Base-by-base conservation (phyloP, 2,329 filamentous ascomycete genomes). In the Colletotrichum sp. region DNA sequence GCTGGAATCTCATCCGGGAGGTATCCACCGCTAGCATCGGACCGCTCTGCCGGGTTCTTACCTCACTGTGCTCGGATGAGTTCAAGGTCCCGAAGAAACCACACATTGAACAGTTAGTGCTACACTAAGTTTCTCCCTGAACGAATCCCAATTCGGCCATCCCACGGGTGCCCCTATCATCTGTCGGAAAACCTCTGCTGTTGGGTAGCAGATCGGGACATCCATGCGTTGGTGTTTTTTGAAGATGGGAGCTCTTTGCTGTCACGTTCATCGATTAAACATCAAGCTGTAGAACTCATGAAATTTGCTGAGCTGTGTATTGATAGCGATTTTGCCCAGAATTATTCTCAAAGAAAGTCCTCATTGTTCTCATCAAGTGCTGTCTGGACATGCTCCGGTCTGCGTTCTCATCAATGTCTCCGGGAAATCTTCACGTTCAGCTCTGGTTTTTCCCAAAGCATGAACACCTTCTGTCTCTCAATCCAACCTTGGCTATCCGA, bases 321-420 rank as follows among this genome's bases (percentile, higher is more conserved):
- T 43, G 38, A 0, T n/a, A n/a, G 38, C 15, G 8, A 18, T 1
- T 0, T 43, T n/a, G 8, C 8, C 5, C 38, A 6, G 16, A 1
- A 43, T 10, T n/a, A 10, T 18, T 9, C 1, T 0, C 38, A n/a
- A 43, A 43, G 38, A 43, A 43, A 8, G 38, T 18, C 2, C 16
- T 43, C 16, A 43, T 43, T 43, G 38, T 16, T n/a, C 38, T 43
- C 38, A 43, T 18, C 38, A 43, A 43, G 38, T 43, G 2, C 38
- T 43, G 38, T 43, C 38, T 43, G 0, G 38, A 8, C 38, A 43
- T n/a, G 38, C 38, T 43, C 38, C 38, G 8, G 0, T 43, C 38
- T 43, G 0, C 2, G 18, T 43, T 43, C 8, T n/a, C 18, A 0
- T 43, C 38, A 43, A 43, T 43, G 38, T 43, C 38, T 0, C 18